A percentile compares a stretch with the other conserved stretches of the same genome.
phyloP scores from a whole-genome alignment of 2,329 filamentous ascomycete genomes.

The Drechslerella coelobrocha region DNA sequence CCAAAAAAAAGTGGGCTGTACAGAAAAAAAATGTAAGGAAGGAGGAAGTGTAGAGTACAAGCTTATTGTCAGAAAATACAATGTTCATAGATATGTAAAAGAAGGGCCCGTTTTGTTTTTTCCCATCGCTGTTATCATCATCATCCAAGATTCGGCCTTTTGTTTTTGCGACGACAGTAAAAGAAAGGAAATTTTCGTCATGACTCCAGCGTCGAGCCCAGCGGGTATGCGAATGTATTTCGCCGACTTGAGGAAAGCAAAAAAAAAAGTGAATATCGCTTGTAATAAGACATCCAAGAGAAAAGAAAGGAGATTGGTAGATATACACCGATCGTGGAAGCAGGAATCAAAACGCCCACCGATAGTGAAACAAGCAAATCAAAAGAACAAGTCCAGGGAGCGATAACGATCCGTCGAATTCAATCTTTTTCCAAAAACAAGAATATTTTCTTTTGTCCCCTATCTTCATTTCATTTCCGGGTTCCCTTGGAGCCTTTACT shows the following conservation, averaged over 20 bases:
- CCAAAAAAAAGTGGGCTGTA: too few relatives aligned
- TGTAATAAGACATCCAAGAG: neutral
- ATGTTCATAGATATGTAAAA: neutral
- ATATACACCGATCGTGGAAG: neutral
- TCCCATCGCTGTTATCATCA: too few relatives aligned
- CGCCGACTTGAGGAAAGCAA: neutral
- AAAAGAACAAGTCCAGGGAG: neutral
- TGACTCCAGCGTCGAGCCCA: conserved; percentile 7
- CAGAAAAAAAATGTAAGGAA: neutral
- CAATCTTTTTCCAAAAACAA: neutral
- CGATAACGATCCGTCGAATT: neutral
- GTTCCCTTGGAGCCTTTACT: conserved; percentile 28
- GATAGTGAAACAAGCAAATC: conserved; percentile 2
- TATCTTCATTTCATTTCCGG: conserved; percentile 24
- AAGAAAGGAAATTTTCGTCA: conserved; percentile 16
- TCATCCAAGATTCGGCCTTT: too few relatives aligned
- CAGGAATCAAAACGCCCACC: conserved; percentile 2
- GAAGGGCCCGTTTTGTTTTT: neutral
- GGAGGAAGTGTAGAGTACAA: neutral
- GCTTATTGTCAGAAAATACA: neutral
- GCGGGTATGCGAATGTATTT: neutral
- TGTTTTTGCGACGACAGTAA: neutral
- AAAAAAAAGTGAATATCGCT: neutral
- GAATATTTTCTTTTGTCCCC: neutral
- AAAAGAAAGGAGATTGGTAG: conserved; percentile 1